phyloP scores from a whole-genome alignment of 2,329 filamentous ascomycete species.

The Fusarium tupiense region DNA sequence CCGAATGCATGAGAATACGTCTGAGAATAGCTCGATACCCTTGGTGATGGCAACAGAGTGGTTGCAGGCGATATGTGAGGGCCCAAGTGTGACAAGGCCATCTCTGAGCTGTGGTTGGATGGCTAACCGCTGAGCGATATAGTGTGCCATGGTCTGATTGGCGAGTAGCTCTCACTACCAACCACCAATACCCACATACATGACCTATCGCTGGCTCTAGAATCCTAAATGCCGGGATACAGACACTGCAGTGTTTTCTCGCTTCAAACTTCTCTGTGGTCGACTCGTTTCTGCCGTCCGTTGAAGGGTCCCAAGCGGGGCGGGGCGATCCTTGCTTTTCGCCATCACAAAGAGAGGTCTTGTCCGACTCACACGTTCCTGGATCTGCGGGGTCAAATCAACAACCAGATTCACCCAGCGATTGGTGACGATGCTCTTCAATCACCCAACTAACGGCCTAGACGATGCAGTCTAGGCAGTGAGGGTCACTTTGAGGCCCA shows the following conservation, averaged over 20 bases:
- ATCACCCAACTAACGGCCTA: constrained; percentile 11
- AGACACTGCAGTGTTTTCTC: constrained; percentile 13
- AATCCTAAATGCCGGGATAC: constrained; percentile 18
- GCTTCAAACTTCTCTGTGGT: constrained; percentile 16
- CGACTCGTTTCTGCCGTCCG: background rate
- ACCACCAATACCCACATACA: constrained; percentile 32
- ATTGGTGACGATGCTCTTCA: constrained; percentile 11
- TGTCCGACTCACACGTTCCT: constrained; percentile 28
- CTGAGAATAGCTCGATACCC: constrained; percentile 50
- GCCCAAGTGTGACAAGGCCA: constrained; percentile 35
- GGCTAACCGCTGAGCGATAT: constrained; percentile 52
- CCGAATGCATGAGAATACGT: constrained; percentile 50
- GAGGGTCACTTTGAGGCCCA: constrained; percentile 34
- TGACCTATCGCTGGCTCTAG: constrained; percentile 18
- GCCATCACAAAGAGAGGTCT: constrained; percentile 16
- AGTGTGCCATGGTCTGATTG: constrained; percentile 37
- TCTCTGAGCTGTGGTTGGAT: constrained; percentile 53
- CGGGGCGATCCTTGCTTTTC: constrained; percentile 27
- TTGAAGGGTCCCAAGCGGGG: constrained; percentile 21
- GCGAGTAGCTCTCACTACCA: constrained; percentile 23
- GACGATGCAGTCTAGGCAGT: background rate
- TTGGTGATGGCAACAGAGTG: constrained; percentile 44
- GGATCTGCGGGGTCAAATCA: constrained; percentile 3
- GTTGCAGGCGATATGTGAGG: constrained; percentile 42
- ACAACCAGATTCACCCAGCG: background rate